These are phyloP conservation scores for Tolypocladium ovalisporum DNA, from an alignment of 2,329 filamentous ascomycete genomes.

Conservation along the genomic window DNA sequence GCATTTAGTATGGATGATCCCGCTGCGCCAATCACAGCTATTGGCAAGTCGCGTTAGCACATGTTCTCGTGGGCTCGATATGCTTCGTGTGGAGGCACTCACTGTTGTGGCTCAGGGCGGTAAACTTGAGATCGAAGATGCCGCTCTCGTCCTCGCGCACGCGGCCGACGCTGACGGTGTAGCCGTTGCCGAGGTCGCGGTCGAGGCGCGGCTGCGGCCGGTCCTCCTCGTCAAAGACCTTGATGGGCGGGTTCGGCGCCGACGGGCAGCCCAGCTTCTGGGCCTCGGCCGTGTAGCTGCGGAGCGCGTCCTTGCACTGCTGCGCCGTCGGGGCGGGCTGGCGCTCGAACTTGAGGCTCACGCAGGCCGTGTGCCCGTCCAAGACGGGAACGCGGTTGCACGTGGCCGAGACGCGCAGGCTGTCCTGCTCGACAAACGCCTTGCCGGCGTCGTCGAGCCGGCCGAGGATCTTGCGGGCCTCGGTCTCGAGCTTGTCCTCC, in stretches of 20 bases:
- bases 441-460: slow-evolving; percentile 58
- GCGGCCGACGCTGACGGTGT: slow-evolving; percentile 83
- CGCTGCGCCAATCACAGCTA: slow-evolving; percentile 86
- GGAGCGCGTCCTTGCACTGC: slow-evolving; percentile 67
- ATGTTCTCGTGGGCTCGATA: no score
- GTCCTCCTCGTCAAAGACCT: slow-evolving; percentile 82
- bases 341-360: slow-evolving; percentile 72
- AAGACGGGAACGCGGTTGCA: slow-evolving; percentile 94
- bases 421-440: slow-evolving; percentile 63
- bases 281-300: slow-evolving; percentile 72
- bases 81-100: slow-evolving; percentile 17
- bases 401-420: slow-evolving; percentile 69
- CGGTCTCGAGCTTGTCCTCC: slow-evolving; percentile 91
- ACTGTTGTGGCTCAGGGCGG: slow-evolving; percentile 76
- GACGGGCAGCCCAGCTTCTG: slow-evolving; percentile 78
- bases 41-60: not conserved
- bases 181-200: slow-evolving; percentile 73
- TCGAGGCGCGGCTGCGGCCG: slow-evolving; percentile 87
- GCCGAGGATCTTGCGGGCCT: slow-evolving; percentile 91
- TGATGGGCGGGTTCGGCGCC: slow-evolving; percentile 70
- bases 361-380: slow-evolving; percentile 92
- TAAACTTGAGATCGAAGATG: slow-evolving; percentile 92
- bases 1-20: slow-evolving; percentile 92
- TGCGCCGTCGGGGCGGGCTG: slow-evolving; percentile 64
- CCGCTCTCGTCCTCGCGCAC: slow-evolving; percentile 77